A percentile compares a stretch with the other conserved stretches of the same genome.
These are phyloP conservation scores for Aspergillus jensenii DNA, from an alignment of 2,329 filamentous ascomycete species.

Conservation along the genomic window DNA sequence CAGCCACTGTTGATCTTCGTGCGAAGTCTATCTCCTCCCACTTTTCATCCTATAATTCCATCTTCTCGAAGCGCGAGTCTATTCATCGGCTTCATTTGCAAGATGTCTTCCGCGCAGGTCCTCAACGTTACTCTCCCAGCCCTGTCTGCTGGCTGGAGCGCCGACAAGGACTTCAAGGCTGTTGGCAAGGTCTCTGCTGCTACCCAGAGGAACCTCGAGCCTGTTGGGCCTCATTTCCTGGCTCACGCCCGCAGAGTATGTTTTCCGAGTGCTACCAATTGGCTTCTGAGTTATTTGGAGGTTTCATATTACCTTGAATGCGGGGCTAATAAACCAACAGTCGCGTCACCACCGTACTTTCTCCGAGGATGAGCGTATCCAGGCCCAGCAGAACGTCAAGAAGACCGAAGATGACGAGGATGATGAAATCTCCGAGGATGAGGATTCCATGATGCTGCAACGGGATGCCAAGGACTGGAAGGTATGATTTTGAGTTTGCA, in stretches of 20 bases:
- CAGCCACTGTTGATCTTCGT: slow-evolving; percentile 4
- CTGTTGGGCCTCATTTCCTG: slow-evolving; percentile 95
- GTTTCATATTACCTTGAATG: background rate
- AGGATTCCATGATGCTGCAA: slow-evolving; percentile 88
- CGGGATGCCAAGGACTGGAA: slow-evolving; percentile 99
- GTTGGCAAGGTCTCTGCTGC: slow-evolving; percentile 73
- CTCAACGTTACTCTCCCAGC: slow-evolving; percentile 59
- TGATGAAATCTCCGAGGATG: slow-evolving; percentile 87
- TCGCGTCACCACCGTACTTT: slow-evolving; percentile 95
- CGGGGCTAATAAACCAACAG: slow-evolving; percentile 35
- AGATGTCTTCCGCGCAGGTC: slow-evolving; percentile 63
- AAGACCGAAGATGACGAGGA: slow-evolving; percentile 90
- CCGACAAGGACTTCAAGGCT: slow-evolving; percentile 87
- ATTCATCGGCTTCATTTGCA: slow-evolving; percentile 20
- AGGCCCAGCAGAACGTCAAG: slow-evolving; percentile 92
- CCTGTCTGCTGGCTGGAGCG: slow-evolving; percentile 76
- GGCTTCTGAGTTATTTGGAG: background rate
- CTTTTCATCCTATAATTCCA: background rate
- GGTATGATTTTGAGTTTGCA: slow-evolving; percentile 52
- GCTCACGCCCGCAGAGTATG: slow-evolving; percentile 88
- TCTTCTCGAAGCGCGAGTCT: background rate
- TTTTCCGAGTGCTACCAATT: slow-evolving; percentile 12
- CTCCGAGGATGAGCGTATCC: slow-evolving; percentile 96
- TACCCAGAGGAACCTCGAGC: slow-evolving; percentile 86
- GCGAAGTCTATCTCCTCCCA: slow-evolving; percentile 9